Evolutionary conservation across 2,329 filamentous ascomycete genomes (phyloP).

Genomic region (Pseudopyricularia cyperi): DNA sequence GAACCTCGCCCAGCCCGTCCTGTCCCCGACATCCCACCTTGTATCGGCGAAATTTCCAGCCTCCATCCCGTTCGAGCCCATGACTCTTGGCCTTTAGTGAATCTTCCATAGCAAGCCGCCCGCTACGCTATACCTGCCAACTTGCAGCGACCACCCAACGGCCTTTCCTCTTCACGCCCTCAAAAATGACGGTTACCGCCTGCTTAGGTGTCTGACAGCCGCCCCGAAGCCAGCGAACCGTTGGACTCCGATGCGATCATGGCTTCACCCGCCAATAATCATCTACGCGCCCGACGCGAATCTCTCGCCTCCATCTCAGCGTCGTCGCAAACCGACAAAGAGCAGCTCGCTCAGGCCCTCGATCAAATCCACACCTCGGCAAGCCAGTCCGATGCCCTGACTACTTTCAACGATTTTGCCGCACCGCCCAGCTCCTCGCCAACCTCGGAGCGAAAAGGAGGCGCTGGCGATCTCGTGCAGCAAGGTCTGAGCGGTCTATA

Average conservation of each 20-base stretch:
- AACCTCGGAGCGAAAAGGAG: slow-evolving; percentile 52
- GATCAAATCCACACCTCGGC: slow-evolving; percentile 82
- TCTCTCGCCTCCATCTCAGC: slow-evolving; percentile 30
- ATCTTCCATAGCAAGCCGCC: too few relatives aligned
- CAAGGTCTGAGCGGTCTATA: slow-evolving; percentile 85
- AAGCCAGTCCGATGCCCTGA: slow-evolving; percentile 73
- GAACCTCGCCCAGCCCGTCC: too few relatives aligned
- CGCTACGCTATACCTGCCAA: neutral
- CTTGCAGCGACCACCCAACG: neutral
- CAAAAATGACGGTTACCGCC: slow-evolving; percentile 3
- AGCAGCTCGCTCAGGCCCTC: slow-evolving; percentile 63
- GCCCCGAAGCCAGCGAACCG: slow-evolving; percentile 20
- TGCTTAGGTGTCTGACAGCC: slow-evolving; percentile 13
- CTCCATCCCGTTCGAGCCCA: too few relatives aligned
- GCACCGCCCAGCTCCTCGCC: slow-evolving; percentile 48
- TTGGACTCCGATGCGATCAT: slow-evolving; percentile 8
- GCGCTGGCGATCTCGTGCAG: slow-evolving; percentile 63
- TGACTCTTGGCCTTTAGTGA: too few relatives aligned
- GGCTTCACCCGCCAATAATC: slow-evolving; percentile 12
- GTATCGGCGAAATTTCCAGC: too few relatives aligned
- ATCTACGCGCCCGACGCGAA: slow-evolving; percentile 20
- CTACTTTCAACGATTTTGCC: slow-evolving; percentile 88
- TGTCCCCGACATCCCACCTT: too few relatives aligned
- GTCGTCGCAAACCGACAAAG: slow-evolving; percentile 48
- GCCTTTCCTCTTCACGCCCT: neutral